phyloP scores from a whole-genome alignment of 75 land plant species.

The Sequoia sempervirens region DNA sequence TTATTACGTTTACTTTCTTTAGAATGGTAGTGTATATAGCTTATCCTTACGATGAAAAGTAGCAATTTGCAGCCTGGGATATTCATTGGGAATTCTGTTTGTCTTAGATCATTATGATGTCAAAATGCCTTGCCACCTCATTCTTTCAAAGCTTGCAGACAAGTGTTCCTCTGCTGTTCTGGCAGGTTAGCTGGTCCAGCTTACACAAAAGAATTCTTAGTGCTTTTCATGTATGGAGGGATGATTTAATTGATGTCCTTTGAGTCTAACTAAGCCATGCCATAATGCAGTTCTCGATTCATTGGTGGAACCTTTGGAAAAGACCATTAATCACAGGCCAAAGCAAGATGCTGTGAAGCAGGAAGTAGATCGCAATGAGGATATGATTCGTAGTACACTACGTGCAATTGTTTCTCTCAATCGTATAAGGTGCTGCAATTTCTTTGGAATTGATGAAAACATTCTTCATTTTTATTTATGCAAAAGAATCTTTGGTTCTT shows the following conservation, averaged over 20 bases:
- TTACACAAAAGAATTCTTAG: background rate
- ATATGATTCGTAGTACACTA: slow-evolving; percentile 97
- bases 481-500: background rate
- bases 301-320: slow-evolving; percentile 88
- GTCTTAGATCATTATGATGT: slow-evolving; percentile 97
- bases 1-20: background rate
- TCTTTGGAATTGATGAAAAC: background rate
- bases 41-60: background rate
- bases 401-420: slow-evolving; percentile 88
- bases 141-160: slow-evolving; percentile 88
- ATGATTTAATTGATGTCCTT: background rate
- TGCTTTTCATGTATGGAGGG: background rate
- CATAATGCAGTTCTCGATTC: slow-evolving; percentile 73
- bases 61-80: background rate
- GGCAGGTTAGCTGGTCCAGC: slow-evolving; percentile 57
- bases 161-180: slow-evolving; percentile 92
- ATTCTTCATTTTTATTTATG: background rate
- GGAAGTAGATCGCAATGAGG: slow-evolving; percentile 98
- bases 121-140: slow-evolving; percentile 99
- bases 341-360: slow-evolving; percentile 98
- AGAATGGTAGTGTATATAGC: background rate
- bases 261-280: background rate
- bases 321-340: slow-evolving; percentile 84
- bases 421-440: slow-evolving; percentile 64
- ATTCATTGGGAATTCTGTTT: slow-evolving; percentile 3